Conservation (phyloP, 2,329 filamentous ascomycete species). For the Alternaria sp. region DNA sequence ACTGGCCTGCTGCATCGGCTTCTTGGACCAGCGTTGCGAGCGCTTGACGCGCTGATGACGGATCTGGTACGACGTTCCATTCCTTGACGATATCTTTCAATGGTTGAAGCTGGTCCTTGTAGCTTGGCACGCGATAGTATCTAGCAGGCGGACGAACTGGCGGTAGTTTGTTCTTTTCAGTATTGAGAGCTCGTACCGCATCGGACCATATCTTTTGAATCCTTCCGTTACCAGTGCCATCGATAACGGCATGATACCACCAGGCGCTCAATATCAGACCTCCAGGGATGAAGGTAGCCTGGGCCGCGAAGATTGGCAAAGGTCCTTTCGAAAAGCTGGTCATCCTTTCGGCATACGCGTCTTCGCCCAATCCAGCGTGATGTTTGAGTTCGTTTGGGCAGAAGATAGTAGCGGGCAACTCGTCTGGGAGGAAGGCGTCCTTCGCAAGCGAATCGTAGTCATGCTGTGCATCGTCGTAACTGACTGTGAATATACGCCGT, state of each 20-base stretch:
- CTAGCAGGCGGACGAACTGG: not conserved
- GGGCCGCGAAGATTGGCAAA: slow-evolving; percentile 27
- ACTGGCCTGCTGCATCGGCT: not conserved
- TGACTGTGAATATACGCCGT: slow-evolving; percentile 10
- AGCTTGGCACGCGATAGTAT: not conserved
- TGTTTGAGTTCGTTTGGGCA: slow-evolving; percentile 15
- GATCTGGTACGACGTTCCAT: not conserved
- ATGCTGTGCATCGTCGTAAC: not conserved
- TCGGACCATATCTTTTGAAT: slow-evolving; percentile 22
- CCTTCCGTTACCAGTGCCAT: slow-evolving; percentile 21
- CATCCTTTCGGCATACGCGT: slow-evolving; percentile 15
- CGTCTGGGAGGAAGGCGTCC: slow-evolving; percentile 13
- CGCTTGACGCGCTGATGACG: not conserved
- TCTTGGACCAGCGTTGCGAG: not conserved
- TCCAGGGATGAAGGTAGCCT: slow-evolving; percentile 35
- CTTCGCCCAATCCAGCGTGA: slow-evolving; percentile 18
- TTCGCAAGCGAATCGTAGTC: slow-evolving; percentile 11
- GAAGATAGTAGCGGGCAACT: slow-evolving; percentile 13
- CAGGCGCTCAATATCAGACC: slow-evolving; percentile 37
- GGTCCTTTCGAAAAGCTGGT: slow-evolving; percentile 16
- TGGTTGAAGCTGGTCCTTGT: not conserved
- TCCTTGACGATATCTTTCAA: not conserved
- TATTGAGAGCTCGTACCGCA: not conserved
- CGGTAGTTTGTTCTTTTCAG: not conserved
- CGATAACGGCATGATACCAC: slow-evolving; percentile 30